Evolutionary conservation across 495 filamentous ascomycete genomes (phyloP), one percentile per base, ranked within the genome.

Genomic region (Xylaria grammica): DNA sequence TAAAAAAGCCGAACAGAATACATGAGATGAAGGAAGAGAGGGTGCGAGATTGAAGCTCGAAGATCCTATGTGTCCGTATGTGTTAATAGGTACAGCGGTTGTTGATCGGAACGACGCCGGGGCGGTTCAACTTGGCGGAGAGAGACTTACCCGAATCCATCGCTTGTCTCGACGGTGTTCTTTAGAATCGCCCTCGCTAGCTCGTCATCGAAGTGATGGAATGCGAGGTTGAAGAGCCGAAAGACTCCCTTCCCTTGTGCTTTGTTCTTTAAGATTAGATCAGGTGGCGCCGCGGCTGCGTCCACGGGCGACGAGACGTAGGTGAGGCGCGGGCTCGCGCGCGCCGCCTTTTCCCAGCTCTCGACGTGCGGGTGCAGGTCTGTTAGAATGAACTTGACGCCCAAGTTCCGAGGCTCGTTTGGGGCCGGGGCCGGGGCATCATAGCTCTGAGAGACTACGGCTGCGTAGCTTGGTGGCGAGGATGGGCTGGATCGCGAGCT

Each of bases 171-270:
- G 2, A 91, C 69, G 0, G 89, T 87, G 67, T 87, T 87, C 42
- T 78, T 74, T 42, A 93, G 72, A 13, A 91, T 86, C 3, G 74
- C 74, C 32, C 65, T 67, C 6, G 89, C 90, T 27, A 85, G 66
- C 17, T 73, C 73, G 67, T 93, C 86, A 58, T 86, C 82, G 66
- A 93, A 92, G 75, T 93, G 90, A 69, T 93, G 90, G 72, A 92
- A 93, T 5, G 89, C 85, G 11, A 93, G 79, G 68, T 86, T 90
- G 74, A 89, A 93, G 27, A 92, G 74, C 2, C 88, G 78, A 73
- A 91, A 90, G 13, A 88, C 80, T 44, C 72, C 67, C 66, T 79
- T 72, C 10, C 69, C 72, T 9, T 55, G 63, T 49, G 62, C 54
- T n/a, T 73, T 61, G 62, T 64, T 75, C 62, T 78, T 71, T 29